A percentile compares a stretch with the other conserved stretches of the same genome.
These are phyloP conservation scores for Rhizoclosmatium sp. DNA, from an alignment of 192 early-diverging fungal genomes.

Conservation along the genomic window DNA sequence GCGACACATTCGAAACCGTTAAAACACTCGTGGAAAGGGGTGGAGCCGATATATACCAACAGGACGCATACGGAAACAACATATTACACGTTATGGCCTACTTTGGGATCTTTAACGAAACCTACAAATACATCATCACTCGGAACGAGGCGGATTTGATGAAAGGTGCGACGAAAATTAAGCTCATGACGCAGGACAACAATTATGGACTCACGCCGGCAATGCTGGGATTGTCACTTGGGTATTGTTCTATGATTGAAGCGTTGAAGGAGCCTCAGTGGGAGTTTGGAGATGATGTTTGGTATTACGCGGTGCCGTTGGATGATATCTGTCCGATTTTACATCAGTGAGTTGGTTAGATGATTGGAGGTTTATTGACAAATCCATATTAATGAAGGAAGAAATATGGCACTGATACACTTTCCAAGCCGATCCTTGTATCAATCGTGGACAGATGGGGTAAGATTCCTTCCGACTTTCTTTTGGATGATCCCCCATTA, in stretches of 20 bases:
- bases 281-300: constrained; percentile 27
- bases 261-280: constrained; percentile 23
- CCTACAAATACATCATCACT: neutral
- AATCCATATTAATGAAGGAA: too few relatives aligned
- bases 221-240: neutral
- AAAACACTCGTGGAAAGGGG: constrained; percentile 14
- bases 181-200: neutral
- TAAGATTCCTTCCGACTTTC: too few relatives aligned
- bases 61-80: constrained; percentile 28
- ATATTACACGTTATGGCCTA: constrained; percentile 31
- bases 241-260: constrained; percentile 5
- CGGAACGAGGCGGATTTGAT: constrained; percentile 11
- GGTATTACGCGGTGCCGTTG: constrained; percentile 11
- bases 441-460: too few relatives aligned
- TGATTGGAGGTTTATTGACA: too few relatives aligned
- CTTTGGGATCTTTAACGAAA: constrained; percentile 23
- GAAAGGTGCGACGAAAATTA: neutral
- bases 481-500: too few relatives aligned
- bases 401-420: too few relatives aligned
- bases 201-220: constrained; percentile 12
- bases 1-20: constrained; percentile 3
- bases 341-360: too few relatives aligned
- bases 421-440: too few relatives aligned
- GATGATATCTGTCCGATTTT: constrained; percentile 25
- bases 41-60: constrained; percentile 5